phyloP scores from a whole-genome alignment of 2,329 filamentous ascomycete genomes.

The Cordyceps pruinosa region DNA sequence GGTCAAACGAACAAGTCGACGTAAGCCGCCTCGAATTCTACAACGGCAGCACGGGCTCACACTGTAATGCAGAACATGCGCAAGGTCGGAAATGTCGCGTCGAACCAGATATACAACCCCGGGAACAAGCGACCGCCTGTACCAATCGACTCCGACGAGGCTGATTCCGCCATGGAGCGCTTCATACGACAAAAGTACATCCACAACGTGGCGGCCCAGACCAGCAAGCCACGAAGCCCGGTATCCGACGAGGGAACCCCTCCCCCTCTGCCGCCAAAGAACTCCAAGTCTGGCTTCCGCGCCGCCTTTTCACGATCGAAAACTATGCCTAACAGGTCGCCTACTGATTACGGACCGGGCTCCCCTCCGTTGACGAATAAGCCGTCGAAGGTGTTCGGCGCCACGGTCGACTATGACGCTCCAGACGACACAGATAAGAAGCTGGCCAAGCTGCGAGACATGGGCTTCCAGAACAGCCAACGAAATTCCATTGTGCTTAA shows the following conservation, averaged over 20 bases:
- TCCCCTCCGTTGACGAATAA: constrained; percentile 49
- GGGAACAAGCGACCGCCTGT: constrained; percentile 75
- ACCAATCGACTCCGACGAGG: constrained; percentile 85
- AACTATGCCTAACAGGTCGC: constrained; percentile 46
- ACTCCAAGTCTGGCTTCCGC: constrained; percentile 53
- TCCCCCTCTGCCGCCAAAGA: constrained; percentile 57
- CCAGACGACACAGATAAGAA: constrained; percentile 66
- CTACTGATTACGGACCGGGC: constrained; percentile 22
- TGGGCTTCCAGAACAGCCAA: constrained; percentile 84
- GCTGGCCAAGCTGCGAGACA: constrained; percentile 69
- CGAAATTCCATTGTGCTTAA: constrained; percentile 77
- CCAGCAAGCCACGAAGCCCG: constrained; percentile 38
- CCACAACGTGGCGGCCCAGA: constrained; percentile 38
- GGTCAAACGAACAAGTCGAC: constrained; percentile 93
- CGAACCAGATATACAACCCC: constrained; percentile 87
- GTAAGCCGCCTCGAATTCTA: constrained; percentile 43
- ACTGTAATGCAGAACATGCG: constrained; percentile 70
- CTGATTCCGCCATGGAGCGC: constrained; percentile 87
- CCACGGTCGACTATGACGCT: constrained; percentile 50
- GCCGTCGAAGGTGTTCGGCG: constrained; percentile 62
- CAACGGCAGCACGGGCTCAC: constrained; percentile 1
- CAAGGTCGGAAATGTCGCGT: constrained; percentile 75
- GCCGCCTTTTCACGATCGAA: constrained; percentile 58
- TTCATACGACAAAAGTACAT: constrained; percentile 95
- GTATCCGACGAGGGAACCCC: constrained; percentile 50